A percentile compares a stretch with the other conserved stretches of the same genome.
phyloP scores from a whole-genome alignment of 2,329 filamentous ascomycete species.

The Pleoardoris graminearum region DNA sequence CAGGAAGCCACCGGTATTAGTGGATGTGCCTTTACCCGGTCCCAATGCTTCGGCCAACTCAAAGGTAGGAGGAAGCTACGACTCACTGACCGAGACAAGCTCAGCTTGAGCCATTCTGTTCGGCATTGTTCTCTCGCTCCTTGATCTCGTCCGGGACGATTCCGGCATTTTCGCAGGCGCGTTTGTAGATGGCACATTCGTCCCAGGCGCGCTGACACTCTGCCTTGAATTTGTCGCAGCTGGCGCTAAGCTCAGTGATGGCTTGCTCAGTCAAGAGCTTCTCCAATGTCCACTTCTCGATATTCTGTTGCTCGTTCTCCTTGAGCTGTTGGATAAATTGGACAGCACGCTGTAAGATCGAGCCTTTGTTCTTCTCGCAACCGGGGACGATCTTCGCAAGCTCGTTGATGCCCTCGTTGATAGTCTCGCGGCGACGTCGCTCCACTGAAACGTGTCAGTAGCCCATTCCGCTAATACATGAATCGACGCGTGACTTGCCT shows the following conservation, averaged over 20 bases:
- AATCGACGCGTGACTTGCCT: slow-evolving; percentile 59
- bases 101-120: slow-evolving; percentile 42
- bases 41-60: slow-evolving; percentile 1
- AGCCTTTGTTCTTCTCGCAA: slow-evolving; percentile 98
- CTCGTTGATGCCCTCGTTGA: slow-evolving; percentile 98
- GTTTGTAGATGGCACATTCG: slow-evolving; percentile 78
- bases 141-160: slow-evolving; percentile 47
- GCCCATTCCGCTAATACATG: not conserved
- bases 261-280: slow-evolving; percentile 89
- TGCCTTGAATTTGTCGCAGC: slow-evolving; percentile 82
- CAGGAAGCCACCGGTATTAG: slow-evolving; percentile 8
- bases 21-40: slow-evolving; percentile 5
- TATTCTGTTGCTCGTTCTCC: slow-evolving; percentile 90
- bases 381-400: slow-evolving; percentile 96
- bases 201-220: slow-evolving; percentile 78
- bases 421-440: slow-evolving; percentile 92
- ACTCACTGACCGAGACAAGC: not conserved
- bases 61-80: not conserved
- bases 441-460: slow-evolving; percentile 66
- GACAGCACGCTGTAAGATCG: slow-evolving; percentile 89
- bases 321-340: slow-evolving; percentile 93
- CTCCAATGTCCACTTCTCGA: slow-evolving; percentile 90
- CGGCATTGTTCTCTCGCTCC: slow-evolving; percentile 44
- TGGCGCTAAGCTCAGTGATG: slow-evolving; percentile 82
- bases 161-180: slow-evolving; percentile 46